A percentile compares a stretch with the other conserved stretches of the same genome.
Conservation (phyloP, 176 grass and related monocot species). For the Carex myosuroides region DNA sequence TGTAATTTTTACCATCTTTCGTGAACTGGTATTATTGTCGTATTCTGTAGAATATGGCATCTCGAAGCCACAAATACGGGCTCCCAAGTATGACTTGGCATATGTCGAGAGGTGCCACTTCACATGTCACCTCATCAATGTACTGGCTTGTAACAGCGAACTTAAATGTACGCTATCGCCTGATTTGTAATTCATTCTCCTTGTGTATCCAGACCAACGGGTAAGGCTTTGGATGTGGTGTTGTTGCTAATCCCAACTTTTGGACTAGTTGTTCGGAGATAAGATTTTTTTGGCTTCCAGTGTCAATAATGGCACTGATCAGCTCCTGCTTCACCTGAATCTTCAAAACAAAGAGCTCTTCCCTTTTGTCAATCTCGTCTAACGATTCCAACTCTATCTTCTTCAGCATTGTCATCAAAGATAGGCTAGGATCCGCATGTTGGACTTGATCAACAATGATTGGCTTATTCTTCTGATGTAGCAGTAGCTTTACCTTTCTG, state of each 20-base stretch:
- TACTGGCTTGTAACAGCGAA: constrained; percentile 3
- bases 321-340: too few relatives aligned
- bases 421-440: constrained; percentile 2
- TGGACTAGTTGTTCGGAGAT: constrained; percentile 13
- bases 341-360: too few relatives aligned
- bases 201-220: constrained; percentile 6
- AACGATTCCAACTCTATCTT: neutral
- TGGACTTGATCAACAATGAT: constrained; percentile 6
- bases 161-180: neutral
- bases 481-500: neutral
- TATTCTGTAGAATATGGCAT: neutral
- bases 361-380: neutral
- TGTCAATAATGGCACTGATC: neutral
- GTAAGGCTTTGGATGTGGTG: constrained; percentile 14
- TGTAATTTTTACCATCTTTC: constrained; percentile 3
- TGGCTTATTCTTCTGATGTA: neutral
- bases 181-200: constrained; percentile 5
- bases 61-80: neutral
- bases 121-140: constrained; percentile 10
- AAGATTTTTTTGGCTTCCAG: constrained; percentile 11
- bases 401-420: constrained; percentile 19
- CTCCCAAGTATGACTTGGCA: neutral
- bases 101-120: neutral
- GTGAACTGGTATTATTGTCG: neutral
- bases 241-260: constrained; percentile 5